Percentiles rank a stretch among this genome's conserved stretches.
Evolutionary conservation across 106 monocot genomes (phyloP).

Genomic region (Gastrodia elata): DNA sequence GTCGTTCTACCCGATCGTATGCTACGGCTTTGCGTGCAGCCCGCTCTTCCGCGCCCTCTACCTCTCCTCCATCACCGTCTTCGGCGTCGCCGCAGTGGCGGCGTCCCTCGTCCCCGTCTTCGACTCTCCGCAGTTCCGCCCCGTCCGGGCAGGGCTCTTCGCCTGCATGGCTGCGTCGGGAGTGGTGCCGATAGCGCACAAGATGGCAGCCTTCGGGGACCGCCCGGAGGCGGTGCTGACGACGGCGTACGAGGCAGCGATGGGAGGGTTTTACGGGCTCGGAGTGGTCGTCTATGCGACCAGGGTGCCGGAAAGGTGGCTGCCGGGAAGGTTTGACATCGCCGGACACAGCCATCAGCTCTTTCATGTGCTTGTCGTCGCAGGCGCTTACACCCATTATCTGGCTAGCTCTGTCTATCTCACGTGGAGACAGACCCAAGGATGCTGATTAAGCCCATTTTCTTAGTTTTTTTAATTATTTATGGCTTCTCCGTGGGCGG

Average conservation of each 20-base stretch:
- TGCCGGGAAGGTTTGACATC: slow-evolving; percentile 38
- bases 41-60: slow-evolving; percentile 43
- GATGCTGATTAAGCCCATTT: slow-evolving; percentile 9
- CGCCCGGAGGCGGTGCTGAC: slow-evolving; percentile 24
- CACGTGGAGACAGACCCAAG: slow-evolving; percentile 26
- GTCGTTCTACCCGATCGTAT: slow-evolving; percentile 55
- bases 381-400: slow-evolving; percentile 38
- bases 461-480: neutral
- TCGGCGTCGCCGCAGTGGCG: slow-evolving; percentile 21
- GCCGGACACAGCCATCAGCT: slow-evolving; percentile 43
- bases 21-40: slow-evolving; percentile 49
- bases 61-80: slow-evolving; percentile 32
- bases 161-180: slow-evolving; percentile 28
- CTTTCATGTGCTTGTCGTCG: slow-evolving; percentile 34
- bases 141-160: slow-evolving; percentile 19
- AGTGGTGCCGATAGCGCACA: slow-evolving; percentile 37
- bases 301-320: slow-evolving; percentile 43
- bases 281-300: slow-evolving; percentile 29
- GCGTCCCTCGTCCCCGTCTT: slow-evolving; percentile 28
- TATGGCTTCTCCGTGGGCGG: too few relatives aligned
- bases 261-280: slow-evolving; percentile 22
- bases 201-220: slow-evolving; percentile 19
- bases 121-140: slow-evolving; percentile 16
- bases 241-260: slow-evolving; percentile 22
- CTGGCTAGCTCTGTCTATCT: slow-evolving; percentile 25